These are phyloP conservation scores for Beauveria scarabaeidicola DNA, from an alignment of 2,329 filamentous ascomycete species.

Conservation along the genomic window DNA sequence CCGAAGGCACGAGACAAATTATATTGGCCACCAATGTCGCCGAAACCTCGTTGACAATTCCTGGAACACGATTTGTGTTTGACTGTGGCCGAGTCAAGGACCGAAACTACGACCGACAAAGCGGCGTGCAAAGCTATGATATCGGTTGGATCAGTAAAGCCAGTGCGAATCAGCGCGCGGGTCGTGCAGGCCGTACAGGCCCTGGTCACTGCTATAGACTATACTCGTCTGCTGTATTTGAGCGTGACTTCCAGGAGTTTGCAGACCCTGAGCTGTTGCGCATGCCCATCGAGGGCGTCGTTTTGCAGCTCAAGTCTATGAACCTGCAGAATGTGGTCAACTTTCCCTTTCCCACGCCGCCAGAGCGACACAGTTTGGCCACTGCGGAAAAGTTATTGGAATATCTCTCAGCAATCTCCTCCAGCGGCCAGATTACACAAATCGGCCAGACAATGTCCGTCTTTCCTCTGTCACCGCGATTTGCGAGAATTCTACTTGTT, in stretches of 20 bases:
- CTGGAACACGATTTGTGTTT: constrained; percentile 90
- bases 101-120: constrained; percentile 76
- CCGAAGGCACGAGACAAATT: constrained; percentile 74
- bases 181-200: constrained; percentile 89
- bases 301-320: constrained; percentile 92
- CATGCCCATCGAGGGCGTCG: constrained; percentile 86
- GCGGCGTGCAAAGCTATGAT: constrained; percentile 91
- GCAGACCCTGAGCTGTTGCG: constrained; percentile 81
- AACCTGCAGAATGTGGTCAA: constrained; percentile 82
- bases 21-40: constrained; percentile 94
- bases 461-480: constrained; percentile 85
- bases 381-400: constrained; percentile 80
- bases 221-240: constrained; percentile 91
- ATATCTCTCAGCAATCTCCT: constrained; percentile 73
- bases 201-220: constrained; percentile 93
- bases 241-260: constrained; percentile 79
- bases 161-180: constrained; percentile 81
- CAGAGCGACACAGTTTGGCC: constrained; percentile 64
- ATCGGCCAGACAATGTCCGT: constrained; percentile 75
- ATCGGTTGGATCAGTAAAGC: constrained; percentile 97
- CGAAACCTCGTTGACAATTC: constrained; percentile 94
- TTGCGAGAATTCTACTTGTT: constrained; percentile 83
- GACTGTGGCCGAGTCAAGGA: constrained; percentile 91
- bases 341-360: constrained; percentile 93
- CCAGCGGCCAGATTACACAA: constrained; percentile 65